Evolutionary conservation across 257 asterid species (phyloP).

Genomic region (Przewalskia tangutica): DNA sequence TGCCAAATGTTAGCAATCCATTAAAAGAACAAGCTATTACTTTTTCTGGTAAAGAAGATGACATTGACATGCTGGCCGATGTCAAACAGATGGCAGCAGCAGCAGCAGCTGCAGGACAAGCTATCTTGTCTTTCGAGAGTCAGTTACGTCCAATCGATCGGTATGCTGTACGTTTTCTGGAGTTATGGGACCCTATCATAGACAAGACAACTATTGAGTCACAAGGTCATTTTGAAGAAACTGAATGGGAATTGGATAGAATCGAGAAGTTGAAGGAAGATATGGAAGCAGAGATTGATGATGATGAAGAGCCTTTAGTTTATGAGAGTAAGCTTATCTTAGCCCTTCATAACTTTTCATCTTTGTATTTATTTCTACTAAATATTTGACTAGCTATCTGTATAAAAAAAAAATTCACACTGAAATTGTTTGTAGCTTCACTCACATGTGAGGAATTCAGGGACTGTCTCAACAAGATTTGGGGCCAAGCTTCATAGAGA

Average conservation of each 20-base stretch:
- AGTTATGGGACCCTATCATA: slow-evolving; percentile 90
- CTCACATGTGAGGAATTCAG: not conserved
- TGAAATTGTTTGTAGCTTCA: not conserved
- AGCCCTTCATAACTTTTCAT: not conserved
- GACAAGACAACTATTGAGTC: slow-evolving; percentile 60
- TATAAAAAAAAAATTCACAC: not conserved
- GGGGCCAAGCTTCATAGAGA: too few species aligned
- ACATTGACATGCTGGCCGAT: slow-evolving; percentile 85
- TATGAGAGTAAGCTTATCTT: slow-evolving; percentile 70
- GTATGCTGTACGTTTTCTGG: slow-evolving; percentile 83
- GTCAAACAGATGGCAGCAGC: slow-evolving; percentile 99
- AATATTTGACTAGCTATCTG: not conserved
- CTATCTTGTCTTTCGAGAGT: slow-evolving; percentile 68
- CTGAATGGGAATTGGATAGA: slow-evolving; percentile 96
- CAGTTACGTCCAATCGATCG: slow-evolving; percentile 90
- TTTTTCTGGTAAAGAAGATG: slow-evolving; percentile 62
- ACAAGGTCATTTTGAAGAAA: slow-evolving; percentile 56
- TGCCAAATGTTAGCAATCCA: slow-evolving; percentile 26
- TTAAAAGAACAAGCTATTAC: slow-evolving; percentile 40
- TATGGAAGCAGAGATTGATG: slow-evolving; percentile 98
- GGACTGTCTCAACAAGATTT: too few species aligned
- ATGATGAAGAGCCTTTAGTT: slow-evolving; percentile 92
- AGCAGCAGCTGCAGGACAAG: slow-evolving; percentile 93
- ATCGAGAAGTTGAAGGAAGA: slow-evolving; percentile 95
- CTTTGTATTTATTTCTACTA: not conserved